Evolutionary conservation across 257 asterid genomes (phyloP).

Genomic region (Plantago major): DNA sequence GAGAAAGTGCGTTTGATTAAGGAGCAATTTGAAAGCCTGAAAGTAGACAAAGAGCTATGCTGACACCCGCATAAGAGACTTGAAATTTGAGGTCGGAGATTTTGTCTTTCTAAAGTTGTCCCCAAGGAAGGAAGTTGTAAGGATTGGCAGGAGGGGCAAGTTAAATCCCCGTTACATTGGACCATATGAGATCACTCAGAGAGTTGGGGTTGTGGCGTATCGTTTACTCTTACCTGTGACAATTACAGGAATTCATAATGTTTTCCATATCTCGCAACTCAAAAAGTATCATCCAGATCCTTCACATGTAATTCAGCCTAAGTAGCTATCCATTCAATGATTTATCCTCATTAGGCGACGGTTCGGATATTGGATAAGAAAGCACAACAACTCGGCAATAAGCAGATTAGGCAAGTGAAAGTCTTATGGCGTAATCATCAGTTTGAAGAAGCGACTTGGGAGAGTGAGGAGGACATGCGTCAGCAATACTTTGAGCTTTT

Average conservation of each 20-base stretch:
- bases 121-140: too few relatives aligned
- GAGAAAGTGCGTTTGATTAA: background rate
- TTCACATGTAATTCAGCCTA: background rate
- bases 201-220: too few relatives aligned
- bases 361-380: background rate
- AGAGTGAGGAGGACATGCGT: background rate
- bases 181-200: too few relatives aligned
- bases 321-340: background rate
- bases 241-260: background rate
- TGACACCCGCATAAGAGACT: too few relatives aligned
- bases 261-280: background rate
- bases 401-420: background rate
- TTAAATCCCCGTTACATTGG: too few relatives aligned
- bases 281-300: background rate
- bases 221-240: background rate
- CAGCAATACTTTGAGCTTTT: background rate
- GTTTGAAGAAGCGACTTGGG: too few relatives aligned
- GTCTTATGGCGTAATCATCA: background rate
- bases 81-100: too few relatives aligned
- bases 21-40: background rate
- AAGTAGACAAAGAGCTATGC: too few relatives aligned
- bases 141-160: too few relatives aligned
- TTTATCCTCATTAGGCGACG: background rate
- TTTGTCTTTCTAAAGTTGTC: too few relatives aligned
- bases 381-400: background rate